Conservation (phyloP, 306 rosid genomes). For the Hippophae tibetana region DNA sequence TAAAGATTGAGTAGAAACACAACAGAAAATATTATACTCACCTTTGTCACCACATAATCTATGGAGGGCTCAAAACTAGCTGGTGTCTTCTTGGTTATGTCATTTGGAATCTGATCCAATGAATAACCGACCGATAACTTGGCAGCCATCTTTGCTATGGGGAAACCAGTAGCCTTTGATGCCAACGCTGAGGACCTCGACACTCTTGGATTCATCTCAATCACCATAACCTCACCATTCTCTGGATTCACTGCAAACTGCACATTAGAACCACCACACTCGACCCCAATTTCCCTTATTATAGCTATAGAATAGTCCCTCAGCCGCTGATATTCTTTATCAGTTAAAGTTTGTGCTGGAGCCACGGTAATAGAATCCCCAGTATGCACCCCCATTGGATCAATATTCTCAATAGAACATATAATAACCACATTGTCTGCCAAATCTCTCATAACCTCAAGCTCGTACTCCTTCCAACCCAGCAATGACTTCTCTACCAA, state of each 20-base stretch:
- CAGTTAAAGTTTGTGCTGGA: constrained; percentile 88
- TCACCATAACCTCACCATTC: constrained; percentile 90
- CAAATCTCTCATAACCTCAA: constrained; percentile 96
- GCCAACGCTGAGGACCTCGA: constrained; percentile 92
- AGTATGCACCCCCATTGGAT: constrained; percentile 95
- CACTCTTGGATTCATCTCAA: constrained; percentile 98
- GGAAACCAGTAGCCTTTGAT: constrained; percentile 92
- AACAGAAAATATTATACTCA: constrained; percentile 15
- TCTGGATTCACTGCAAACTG: constrained; percentile 84
- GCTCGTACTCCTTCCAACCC: constrained; percentile 99
- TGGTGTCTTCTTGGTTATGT: constrained; percentile 84
- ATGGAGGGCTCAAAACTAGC: constrained; percentile 98
- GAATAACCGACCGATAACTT: constrained; percentile 86
- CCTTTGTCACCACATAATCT: constrained; percentile 97
- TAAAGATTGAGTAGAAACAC: too few species aligned
- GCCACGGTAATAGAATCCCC: constrained; percentile 98
- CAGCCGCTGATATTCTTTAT: constrained; percentile 88
- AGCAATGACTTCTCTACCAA: constrained; percentile 84
- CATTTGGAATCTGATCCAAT: constrained; percentile 86
- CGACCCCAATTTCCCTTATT: constrained; percentile 70
- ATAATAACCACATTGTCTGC: constrained; percentile 95
- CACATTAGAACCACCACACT: constrained; percentile 86
- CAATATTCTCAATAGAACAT: constrained; percentile 96
- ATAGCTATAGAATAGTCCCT: constrained; percentile 70
- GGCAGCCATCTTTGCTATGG: constrained; percentile 95